phyloP scores from a whole-genome alignment of 176 grass and related monocot genomes.

The Tillandsia leiboldiana region DNA sequence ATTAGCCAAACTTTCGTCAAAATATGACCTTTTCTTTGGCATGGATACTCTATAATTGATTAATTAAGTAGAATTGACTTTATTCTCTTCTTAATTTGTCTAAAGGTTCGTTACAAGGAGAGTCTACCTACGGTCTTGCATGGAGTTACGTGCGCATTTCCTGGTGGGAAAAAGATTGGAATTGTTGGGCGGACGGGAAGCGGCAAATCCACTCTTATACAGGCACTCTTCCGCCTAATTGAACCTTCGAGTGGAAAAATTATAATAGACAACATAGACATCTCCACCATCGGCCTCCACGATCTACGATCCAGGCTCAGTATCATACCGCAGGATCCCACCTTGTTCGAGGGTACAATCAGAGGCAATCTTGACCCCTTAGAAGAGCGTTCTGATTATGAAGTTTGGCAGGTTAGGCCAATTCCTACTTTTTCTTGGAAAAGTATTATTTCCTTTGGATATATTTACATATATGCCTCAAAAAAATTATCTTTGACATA shows the following conservation, averaged over 20 bases:
- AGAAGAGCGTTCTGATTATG: slow-evolving; percentile 58
- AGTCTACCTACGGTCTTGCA: slow-evolving; percentile 76
- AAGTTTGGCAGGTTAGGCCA: slow-evolving; percentile 71
- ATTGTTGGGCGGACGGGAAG: slow-evolving; percentile 98
- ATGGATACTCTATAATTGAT: neutral
- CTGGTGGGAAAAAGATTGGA: slow-evolving; percentile 81
- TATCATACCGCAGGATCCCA: slow-evolving; percentile 95
- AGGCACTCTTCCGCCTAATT: slow-evolving; percentile 91
- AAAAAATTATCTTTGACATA: too few species aligned
- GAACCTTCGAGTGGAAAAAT: slow-evolving; percentile 69
- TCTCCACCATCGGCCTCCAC: slow-evolving; percentile 76
- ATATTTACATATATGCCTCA: too few species aligned
- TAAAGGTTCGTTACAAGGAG: slow-evolving; percentile 88
- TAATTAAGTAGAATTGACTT: neutral
- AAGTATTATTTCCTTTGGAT: too few species aligned
- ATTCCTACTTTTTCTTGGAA: neutral
- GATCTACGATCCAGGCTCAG: slow-evolving; percentile 82
- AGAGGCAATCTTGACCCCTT: slow-evolving; percentile 93
- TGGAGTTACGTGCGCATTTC: slow-evolving; percentile 69
- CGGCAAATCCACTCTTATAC: slow-evolving; percentile 99
- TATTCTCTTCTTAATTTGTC: neutral
- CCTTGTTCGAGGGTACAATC: slow-evolving; percentile 92
- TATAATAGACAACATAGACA: slow-evolving; percentile 67
- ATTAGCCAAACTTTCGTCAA: neutral
- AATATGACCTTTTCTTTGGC: slow-evolving; percentile 4